A percentile compares a stretch with the other conserved stretches of the same genome.
Conservation (phyloP, 495 filamentous ascomycete genomes). For the Chaetomidium leptoderma region DNA sequence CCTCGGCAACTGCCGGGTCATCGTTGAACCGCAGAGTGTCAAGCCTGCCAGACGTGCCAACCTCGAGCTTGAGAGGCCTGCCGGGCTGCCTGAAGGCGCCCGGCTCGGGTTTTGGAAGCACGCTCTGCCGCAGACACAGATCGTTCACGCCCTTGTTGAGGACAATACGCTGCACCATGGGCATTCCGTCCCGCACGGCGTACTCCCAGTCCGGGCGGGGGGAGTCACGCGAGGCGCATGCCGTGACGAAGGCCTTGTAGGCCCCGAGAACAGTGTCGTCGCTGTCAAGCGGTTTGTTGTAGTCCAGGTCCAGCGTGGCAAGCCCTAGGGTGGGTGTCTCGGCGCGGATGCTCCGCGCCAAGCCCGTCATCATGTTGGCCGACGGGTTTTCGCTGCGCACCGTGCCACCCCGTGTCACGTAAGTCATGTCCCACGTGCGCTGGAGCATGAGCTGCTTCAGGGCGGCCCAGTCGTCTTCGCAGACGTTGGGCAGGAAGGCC, state of each 20-base stretch:
- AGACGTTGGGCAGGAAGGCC: neutral
- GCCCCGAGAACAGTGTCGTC: neutral
- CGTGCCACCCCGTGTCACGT: neutral
- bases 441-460: neutral
- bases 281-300: neutral
- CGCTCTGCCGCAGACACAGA: conserved; percentile 12
- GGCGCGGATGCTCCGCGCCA: neutral
- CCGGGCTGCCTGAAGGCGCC: conserved; percentile 21
- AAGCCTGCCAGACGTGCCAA: conserved; percentile 29
- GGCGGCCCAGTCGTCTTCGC: neutral
- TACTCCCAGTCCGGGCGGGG: conserved; percentile 20
- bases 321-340: neutral
- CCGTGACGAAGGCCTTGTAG: neutral
- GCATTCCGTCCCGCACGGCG: conserved; percentile 17
- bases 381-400: neutral
- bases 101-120: conserved; percentile 10
- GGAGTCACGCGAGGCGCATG: neutral
- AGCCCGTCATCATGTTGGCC: neutral
- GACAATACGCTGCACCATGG: conserved; percentile 18
- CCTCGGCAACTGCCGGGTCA: neutral
- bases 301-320: neutral
- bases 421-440: neutral
- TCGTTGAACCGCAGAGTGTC: conserved; percentile 28
- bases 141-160: conserved; percentile 19
- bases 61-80: conserved; percentile 26